phyloP scores from a whole-genome alignment of 2,329 filamentous ascomycete species.

The Cladosporium cucumerinum region DNA sequence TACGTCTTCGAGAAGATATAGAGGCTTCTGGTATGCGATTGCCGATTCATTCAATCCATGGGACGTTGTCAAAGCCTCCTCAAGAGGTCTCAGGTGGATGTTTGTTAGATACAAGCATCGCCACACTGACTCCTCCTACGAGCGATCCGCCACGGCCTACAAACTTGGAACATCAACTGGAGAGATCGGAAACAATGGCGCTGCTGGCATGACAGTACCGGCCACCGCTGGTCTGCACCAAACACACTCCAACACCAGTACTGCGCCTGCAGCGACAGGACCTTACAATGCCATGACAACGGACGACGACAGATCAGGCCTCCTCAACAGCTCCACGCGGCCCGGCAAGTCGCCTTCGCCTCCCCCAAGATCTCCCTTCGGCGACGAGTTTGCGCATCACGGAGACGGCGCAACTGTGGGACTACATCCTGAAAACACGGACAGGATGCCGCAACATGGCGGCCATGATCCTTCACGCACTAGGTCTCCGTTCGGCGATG shows the following conservation, averaged over 20 bases:
- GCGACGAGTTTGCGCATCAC: constrained; percentile 13
- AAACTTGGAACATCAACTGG: constrained; percentile 1
- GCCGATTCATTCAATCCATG: constrained; percentile 73
- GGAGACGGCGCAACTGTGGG: constrained; percentile 4
- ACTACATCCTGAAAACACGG: not conserved
- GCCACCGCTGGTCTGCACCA: not conserved
- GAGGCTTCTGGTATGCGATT: constrained; percentile 65
- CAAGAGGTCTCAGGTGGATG: constrained; percentile 75
- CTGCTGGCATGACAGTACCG: not conserved
- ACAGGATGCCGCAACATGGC: not conserved
- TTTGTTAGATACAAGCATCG: constrained; percentile 68
- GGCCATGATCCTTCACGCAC: not conserved
- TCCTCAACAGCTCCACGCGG: constrained; percentile 25
- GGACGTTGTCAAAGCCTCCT: constrained; percentile 78
- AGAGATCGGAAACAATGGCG: not conserved
- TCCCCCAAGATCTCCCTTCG: not conserved
- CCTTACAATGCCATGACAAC: not conserved
- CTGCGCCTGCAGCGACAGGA: not conserved
- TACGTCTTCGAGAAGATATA: constrained; percentile 41
- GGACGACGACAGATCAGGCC: constrained; percentile 30
- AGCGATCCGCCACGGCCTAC: constrained; percentile 23
- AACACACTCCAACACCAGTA: not conserved
- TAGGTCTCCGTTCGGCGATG: not conserved
- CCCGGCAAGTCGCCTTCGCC: constrained; percentile 7
- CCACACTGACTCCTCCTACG: constrained; percentile 42